Evolutionary conservation across 2,329 filamentous ascomycete species (phyloP), one percentile per base, ranked within the genome.

Genomic region (Fragosphaeria purpurea): DNA sequence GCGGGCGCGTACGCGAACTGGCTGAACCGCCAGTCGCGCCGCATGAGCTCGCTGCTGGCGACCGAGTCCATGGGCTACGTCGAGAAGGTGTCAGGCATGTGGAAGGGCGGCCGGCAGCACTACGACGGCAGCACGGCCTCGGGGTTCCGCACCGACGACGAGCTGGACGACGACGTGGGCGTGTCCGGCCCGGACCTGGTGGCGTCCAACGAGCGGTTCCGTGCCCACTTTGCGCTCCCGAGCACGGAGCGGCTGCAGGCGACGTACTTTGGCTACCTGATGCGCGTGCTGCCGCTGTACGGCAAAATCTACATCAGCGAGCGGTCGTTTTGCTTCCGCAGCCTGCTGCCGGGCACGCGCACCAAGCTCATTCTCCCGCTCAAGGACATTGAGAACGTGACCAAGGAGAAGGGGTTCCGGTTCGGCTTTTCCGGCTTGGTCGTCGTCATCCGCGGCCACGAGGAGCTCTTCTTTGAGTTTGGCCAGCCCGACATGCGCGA

Each of bases 391-490:
- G 88, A 96, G 65, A 97, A 89, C 55, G 88, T 89, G 6, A 83
- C 91, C 60, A 96, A 95, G 67, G 90, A 96, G 65, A 95, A 93
- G 61, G 91, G 93, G 0, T 97, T 96, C 62, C 81, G 90, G 1
- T 86, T 95, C 60, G 88, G 89, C 6, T 96, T 95, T 59, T 85
- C 88, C 22, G 93, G 90, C 5, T 76, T 98, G 41, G 88, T 95
- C 0, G 73, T 97, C n/a, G 86, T 95, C 5, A 94, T 98, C 56
- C 83, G 86, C 48, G 93, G 90, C 0, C 88, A 96, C 55, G 93
- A 97, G 64, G 93, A 97, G 66, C 70, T 98, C 1, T 97, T 97
- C 66, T 97, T 98, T 61, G 91, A 98, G 64, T 97, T 97, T 62
- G 78, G 79, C 48, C 78, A 83, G 45, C 72, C 78, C 1, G 89